A percentile compares a stretch with the other conserved stretches of the same genome.
These are phyloP conservation scores for Cyanidium caldarium DNA, from an alignment of 23 red algal species.

Conservation along the genomic window DNA sequence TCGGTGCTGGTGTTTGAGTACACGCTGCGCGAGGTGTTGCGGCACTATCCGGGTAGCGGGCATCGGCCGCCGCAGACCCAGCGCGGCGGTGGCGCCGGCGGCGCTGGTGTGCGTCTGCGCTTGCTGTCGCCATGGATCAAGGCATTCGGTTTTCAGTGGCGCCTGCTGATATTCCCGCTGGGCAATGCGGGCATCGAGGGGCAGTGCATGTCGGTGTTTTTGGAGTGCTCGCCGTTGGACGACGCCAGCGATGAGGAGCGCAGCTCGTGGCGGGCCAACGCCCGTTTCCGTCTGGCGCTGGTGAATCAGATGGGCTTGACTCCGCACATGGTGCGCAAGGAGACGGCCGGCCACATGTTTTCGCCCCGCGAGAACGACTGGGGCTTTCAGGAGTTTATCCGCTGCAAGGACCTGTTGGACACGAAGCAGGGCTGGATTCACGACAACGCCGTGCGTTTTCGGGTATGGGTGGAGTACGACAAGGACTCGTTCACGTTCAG, in stretches of 20 bases:
- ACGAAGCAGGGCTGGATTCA: slow-evolving; percentile 2
- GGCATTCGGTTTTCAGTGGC: slow-evolving; percentile 63
- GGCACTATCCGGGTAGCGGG: not conserved
- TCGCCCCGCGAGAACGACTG: slow-evolving; percentile 63
- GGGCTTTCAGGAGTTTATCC: slow-evolving; percentile 89
- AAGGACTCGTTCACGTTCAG: slow-evolving; percentile 7
- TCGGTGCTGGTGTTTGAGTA: not conserved
- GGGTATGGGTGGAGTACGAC: slow-evolving; percentile 1
- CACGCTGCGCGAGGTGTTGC: not conserved
- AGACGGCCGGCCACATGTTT: slow-evolving; percentile 54
- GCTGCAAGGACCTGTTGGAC: slow-evolving; percentile 5
- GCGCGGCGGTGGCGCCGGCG: not conserved
- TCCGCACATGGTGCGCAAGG: not conserved
- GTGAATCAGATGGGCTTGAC: not conserved
- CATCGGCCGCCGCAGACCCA: not conserved
- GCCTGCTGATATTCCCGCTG: slow-evolving; percentile 80
- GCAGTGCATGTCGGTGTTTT: not conserved
- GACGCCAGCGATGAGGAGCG: not conserved
- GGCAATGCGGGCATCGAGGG: slow-evolving; percentile 37
- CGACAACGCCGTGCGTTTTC: not conserved
- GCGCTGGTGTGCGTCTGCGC: not conserved
- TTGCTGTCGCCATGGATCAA: slow-evolving; percentile 40
- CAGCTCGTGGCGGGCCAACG: not conserved
- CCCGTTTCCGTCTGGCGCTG: not conserved
- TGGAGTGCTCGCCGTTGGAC: not conserved